Evolutionary conservation across 2,329 filamentous ascomycete species (phyloP), one percentile per base, ranked within the genome.

Genomic region (Aspergillus pseudoviridinutans): DNA sequence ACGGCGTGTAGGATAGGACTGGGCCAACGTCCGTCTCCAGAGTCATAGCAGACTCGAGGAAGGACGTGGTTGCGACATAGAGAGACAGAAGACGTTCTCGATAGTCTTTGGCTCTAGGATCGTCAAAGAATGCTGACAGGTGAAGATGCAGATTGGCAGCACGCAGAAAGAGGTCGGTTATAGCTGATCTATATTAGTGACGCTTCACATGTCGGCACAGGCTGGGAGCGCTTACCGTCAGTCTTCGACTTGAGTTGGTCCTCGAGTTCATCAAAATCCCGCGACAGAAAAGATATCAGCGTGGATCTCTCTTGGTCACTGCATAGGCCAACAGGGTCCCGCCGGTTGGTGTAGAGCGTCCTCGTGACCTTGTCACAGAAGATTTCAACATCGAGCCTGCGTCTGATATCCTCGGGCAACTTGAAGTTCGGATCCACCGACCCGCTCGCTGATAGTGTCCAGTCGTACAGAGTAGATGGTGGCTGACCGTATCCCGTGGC

Each of bases 401-500:
- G 74, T 56, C 78, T 76, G 14, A 85, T 78, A 32, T 82, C 79
- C 2, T 73, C 68, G n/a, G 83, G 80, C 53, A 85, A 68, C 38
- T 75, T 76, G 61, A 81, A 81, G 61, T 75, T 78, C 1, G 73
- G 67, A 55, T 79, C 78, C 32, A 69, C 65, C 14, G 74, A 71
- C 42, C 79, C 76, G 49, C 72, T 75, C 4, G 74, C 74, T 17
- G 74, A 77, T 41, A 83, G 75, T 3, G 80, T 87, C 76, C 78
- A 87, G 66, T 83, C 86, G 70, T 82, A 87, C 53, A 80, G 76
- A 38, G 82, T 87, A 60, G 82, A 81, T 17, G 86, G 83, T 20
- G 86, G 86, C 67, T 87, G 84, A 10, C 86, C 86, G 67, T 87
- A 84, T n/a, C 84, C 84, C n/a, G 84, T 88, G 17, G 84, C 84